phyloP scores from a whole-genome alignment of 306 rosid genomes.

The cucumber (Cucumis sativus) region Cucumber_9930_V3 NC_026661.2:21520001-21520500 shows the following conservation, averaged over 20 bases:
- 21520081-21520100: conserved; percentile 22
- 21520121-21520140: neutral
- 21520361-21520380: conserved; percentile 13
- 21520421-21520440: conserved; percentile 63
- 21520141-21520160: neutral
- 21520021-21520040: neutral
- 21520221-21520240: neutral
- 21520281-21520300: neutral
- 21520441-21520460: conserved; percentile 22
- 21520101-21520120: conserved; percentile 10
- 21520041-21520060: conserved; percentile 16
- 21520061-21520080: conserved; percentile 20
- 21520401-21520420: conserved; percentile 37
- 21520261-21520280: conserved; percentile 13
- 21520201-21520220: neutral
- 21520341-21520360: neutral
- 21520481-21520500: conserved; percentile 35
- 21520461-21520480: conserved; percentile 25
- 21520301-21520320: conserved; percentile 11
- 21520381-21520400: neutral
- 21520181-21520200: neutral
- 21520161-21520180: neutral
- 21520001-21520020: neutral
- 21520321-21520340: conserved; percentile 14
- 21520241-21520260: conserved; percentile 6